Evolutionary conservation across 192 early-diverging fungal genomes (phyloP).

Genomic region (Backusella tuberculispora): DNA sequence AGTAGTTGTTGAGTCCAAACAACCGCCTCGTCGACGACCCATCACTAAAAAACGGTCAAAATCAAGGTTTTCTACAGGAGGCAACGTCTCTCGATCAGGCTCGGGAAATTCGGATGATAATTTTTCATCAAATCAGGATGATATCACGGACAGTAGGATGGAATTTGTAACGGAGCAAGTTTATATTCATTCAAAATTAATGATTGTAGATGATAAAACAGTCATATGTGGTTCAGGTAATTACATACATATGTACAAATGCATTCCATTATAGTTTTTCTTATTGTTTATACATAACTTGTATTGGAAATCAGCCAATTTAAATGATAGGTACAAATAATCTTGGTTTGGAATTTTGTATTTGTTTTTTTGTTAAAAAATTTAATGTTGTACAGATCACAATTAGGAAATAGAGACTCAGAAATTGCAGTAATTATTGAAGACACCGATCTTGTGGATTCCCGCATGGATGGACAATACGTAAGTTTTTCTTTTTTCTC

Average conservation of each 20-base stretch:
- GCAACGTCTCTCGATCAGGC: background rate
- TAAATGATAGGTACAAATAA: conserved; percentile 37
- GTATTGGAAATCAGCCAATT: conserved; percentile 28
- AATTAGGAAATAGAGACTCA: conserved; percentile 84
- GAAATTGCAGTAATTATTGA: conserved; percentile 87
- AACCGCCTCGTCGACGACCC: background rate
- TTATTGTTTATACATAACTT: background rate
- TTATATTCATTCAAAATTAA: conserved; percentile 86
- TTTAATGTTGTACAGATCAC: conserved; percentile 60
- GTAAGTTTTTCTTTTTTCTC: conserved; percentile 27
- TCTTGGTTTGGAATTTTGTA: background rate
- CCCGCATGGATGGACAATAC: conserved; percentile 72
- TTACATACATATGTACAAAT: background rate
- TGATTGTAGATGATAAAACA: conserved; percentile 86
- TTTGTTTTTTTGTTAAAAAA: conserved; percentile 8
- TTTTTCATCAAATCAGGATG: conserved; percentile 10
- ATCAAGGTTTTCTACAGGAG: background rate
- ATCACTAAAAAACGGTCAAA: background rate
- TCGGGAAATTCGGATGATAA: conserved; percentile 7
- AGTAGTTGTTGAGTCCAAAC: background rate
- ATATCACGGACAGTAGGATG: conserved; percentile 33
- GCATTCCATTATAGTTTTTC: background rate
- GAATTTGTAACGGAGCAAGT: conserved; percentile 78
- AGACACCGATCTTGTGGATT: conserved; percentile 70
- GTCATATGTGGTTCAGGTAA: conserved; percentile 80